Base-by-base conservation (phyloP, 169 alveolate genomes). In the Besnoitia besnoiti region DNA sequence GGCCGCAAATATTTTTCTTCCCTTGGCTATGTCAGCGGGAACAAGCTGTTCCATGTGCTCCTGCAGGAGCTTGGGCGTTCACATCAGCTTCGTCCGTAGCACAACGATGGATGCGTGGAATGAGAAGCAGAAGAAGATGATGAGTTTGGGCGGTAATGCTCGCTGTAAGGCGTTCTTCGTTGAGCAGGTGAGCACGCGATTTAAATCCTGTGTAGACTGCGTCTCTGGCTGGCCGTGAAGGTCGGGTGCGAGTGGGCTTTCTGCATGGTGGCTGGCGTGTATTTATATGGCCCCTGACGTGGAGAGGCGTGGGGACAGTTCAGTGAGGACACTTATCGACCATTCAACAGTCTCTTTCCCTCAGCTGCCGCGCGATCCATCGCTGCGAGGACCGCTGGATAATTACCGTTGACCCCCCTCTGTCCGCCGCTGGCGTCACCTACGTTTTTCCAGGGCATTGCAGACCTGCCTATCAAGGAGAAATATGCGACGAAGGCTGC, bases 51-150 rank as follows among this genome's bases (percentile, higher is more conserved):
- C 35, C 73, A 4, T 55, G 73, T 55, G 16, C 27, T 24, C 73
- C 73, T 88, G 90, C 94, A 96, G 99, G 77, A 97, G 98, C 91
- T 95, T 98, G 93, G 99, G 99, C 37, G 98, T 99, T 2, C 99
- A 98, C 93, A 96, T 98, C 37, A 97, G 99, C 51, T 98, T 98
- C 95, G 99, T 99, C 62, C 89, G 99, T 76, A 97, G 99, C 73
- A 93, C 96, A 55, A 98, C 98, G 89, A 97, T 98, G 98, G 99
- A 98, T 90, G 97, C 96, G 55, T 98, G 97, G 96, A 96, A 97
- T 46, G 96, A 97, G 89, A 96, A 94, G 90, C 99, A 98, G 90
- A 94, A 96, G 89, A 89, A 93, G 40, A 89, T 98, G 87, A 93
- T 98, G 94, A 85, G 62, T 24, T 39, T 90, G 59, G 96, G 96